Evolutionary conservation across 371 early-diverging fungal species (phyloP).

Genomic region (Astathelohania contejeani): DNA sequence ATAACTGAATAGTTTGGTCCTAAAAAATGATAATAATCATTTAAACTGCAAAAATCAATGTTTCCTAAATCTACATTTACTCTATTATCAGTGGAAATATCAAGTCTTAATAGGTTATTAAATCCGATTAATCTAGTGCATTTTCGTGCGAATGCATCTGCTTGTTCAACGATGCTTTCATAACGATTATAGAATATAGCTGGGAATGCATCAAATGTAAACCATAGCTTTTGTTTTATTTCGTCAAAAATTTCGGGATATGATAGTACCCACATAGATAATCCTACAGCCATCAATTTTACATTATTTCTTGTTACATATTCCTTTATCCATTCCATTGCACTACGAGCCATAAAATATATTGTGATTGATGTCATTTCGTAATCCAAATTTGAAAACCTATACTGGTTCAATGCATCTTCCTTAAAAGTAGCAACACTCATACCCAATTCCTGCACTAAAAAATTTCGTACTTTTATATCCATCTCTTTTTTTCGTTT

Average conservation of each 20-base stretch:
- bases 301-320: conserved; percentile 34
- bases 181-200: conserved; percentile 15
- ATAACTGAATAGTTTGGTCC: conserved; percentile 5
- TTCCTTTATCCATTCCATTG: conserved; percentile 26
- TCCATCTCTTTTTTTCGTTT: not conserved
- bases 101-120: conserved; percentile 29
- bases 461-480: not conserved
- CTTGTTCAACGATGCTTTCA: conserved; percentile 11
- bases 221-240: conserved; percentile 24
- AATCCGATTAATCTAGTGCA: conserved; percentile 24
- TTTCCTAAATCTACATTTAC: conserved; percentile 25
- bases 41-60: conserved; percentile 29
- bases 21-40: conserved; percentile 18
- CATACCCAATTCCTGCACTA: too few species aligned
- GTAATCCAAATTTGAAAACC: conserved; percentile 1
- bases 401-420: too few species aligned
- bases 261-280: conserved; percentile 3
- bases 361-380: too few species aligned
- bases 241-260: conserved; percentile 9
- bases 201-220: conserved; percentile 32
- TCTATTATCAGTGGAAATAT: conserved; percentile 21
- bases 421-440: too few species aligned
- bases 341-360: too few species aligned
- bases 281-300: conserved; percentile 33
- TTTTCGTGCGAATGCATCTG: conserved; percentile 33